A percentile compares a stretch with the other conserved stretches of the same genome.
Evolutionary conservation across 169 alveolate genomes (phyloP).

Genomic region (Cyclospora cayetanensis): DNA sequence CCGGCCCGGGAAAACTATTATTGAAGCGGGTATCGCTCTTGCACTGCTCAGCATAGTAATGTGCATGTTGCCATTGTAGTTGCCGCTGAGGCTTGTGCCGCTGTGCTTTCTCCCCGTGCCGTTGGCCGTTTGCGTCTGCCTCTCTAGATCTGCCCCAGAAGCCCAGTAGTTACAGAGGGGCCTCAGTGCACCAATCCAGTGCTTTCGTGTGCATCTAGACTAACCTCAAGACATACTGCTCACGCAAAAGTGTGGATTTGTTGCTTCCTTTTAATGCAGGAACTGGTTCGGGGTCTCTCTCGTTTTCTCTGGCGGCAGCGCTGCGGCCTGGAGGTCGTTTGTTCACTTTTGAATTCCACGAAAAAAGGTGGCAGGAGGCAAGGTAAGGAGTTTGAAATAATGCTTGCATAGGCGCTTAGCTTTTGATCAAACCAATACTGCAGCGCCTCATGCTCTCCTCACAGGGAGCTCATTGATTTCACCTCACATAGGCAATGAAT

Average conservation of each 20-base stretch:
- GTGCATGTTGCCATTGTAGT: neutral
- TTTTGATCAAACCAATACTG: neutral
- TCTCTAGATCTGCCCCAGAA: too few species aligned
- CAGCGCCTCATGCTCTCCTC: too few species aligned
- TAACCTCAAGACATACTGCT: too few species aligned
- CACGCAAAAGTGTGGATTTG: too few species aligned
- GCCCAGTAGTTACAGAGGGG: too few species aligned
- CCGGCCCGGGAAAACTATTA: constrained; percentile 81
- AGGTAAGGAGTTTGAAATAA: constrained; percentile 66
- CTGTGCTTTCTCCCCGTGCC: too few species aligned
- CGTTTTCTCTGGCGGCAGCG: constrained; percentile 79
- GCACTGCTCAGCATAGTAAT: neutral
- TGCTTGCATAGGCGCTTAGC: neutral
- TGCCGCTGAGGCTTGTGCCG: neutral
- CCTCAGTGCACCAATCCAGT: too few species aligned
- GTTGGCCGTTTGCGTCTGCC: too few species aligned
- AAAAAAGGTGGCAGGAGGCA: constrained; percentile 81
- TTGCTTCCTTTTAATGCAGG: too few species aligned
- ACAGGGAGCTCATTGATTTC: too few species aligned
- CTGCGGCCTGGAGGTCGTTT: constrained; percentile 82
- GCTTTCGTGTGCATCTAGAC: too few species aligned
- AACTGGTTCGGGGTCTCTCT: constrained; percentile 87
- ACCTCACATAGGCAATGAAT: too few species aligned
- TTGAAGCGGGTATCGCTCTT: constrained; percentile 81
- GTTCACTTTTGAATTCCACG: constrained; percentile 85